Conservation (phyloP, 2,329 filamentous ascomycete genomes). For the Alternaria burnsii region DNA sequence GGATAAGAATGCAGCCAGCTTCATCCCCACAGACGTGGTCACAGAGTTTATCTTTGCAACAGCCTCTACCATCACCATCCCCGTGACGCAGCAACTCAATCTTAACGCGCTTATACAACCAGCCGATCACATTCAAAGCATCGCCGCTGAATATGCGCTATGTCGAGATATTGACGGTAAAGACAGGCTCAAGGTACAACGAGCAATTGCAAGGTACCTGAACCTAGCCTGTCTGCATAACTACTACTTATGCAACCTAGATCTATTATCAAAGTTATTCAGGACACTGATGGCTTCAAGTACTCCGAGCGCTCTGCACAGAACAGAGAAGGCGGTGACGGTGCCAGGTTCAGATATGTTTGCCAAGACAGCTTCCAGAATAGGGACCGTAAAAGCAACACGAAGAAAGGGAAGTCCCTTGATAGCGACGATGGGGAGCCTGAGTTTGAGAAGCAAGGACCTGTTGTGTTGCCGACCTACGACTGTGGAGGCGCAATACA, state of each 20-base stretch:
- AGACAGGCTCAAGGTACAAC: slow-evolving; percentile 39
- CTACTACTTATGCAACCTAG: slow-evolving; percentile 18
- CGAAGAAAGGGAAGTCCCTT: slow-evolving; percentile 30
- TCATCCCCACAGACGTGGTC: slow-evolving; percentile 43
- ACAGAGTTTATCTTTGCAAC: slow-evolving; percentile 45
- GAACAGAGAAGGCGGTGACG: slow-evolving; percentile 42
- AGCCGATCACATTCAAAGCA: slow-evolving; percentile 38
- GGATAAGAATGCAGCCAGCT: slow-evolving; percentile 36
- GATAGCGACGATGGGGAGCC: slow-evolving; percentile 17
- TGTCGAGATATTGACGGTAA: slow-evolving; percentile 39
- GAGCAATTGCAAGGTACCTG: slow-evolving; percentile 40
- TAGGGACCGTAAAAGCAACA: slow-evolving; percentile 35
- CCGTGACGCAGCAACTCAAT: slow-evolving; percentile 37
- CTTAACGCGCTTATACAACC: slow-evolving; percentile 39
- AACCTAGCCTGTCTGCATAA: not conserved
- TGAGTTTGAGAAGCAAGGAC: slow-evolving; percentile 7
- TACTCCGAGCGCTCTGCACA: slow-evolving; percentile 44
- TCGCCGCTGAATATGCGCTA: slow-evolving; percentile 39
- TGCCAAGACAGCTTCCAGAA: slow-evolving; percentile 48
- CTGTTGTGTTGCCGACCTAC: slow-evolving; percentile 30
- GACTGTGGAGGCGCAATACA: slow-evolving; percentile 47
- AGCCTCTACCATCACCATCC: slow-evolving; percentile 43
- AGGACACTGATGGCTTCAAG: slow-evolving; percentile 44
- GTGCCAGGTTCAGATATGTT: slow-evolving; percentile 44
- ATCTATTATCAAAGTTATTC: slow-evolving; percentile 42